These are phyloP conservation scores for Didymella glomerata DNA, from an alignment of 2,329 filamentous ascomycete species.

Conservation along the genomic window DNA sequence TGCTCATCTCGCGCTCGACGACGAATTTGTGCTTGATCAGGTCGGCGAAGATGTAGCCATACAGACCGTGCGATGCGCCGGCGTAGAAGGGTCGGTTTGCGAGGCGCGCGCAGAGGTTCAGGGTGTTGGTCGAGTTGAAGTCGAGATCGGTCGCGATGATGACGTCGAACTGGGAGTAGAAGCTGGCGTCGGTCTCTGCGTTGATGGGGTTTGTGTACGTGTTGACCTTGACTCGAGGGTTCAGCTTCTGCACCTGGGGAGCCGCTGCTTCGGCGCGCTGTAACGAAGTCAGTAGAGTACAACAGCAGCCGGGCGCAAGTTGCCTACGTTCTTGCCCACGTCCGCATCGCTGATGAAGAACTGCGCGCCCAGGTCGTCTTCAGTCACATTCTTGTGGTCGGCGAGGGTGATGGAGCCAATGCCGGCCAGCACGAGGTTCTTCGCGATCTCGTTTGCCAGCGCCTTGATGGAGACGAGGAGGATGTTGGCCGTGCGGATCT, in stretches of 20 bases:
- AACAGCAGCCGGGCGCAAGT: background rate
- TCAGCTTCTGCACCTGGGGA: conserved; percentile 81
- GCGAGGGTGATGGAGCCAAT: conserved; percentile 89
- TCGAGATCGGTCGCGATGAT: conserved; percentile 90
- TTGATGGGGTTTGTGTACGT: conserved; percentile 72
- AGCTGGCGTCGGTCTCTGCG: conserved; percentile 70
- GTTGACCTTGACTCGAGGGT: conserved; percentile 82
- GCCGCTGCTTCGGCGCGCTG: conserved; percentile 81
- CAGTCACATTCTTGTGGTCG: conserved; percentile 77
- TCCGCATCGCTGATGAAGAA: conserved; percentile 78
- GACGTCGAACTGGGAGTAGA: conserved; percentile 81
- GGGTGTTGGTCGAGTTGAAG: conserved; percentile 74
- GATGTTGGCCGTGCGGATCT: conserved; percentile 86
- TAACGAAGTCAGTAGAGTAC: background rate
- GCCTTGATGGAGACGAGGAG: conserved; percentile 88
- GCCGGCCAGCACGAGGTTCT: conserved; percentile 94
- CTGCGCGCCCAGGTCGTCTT: conserved; percentile 74
- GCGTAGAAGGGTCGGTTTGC: conserved; percentile 86
- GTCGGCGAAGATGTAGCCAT: conserved; percentile 94
- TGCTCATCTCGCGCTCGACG: conserved; percentile 83
- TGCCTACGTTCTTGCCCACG: conserved; percentile 74
- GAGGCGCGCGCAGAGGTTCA: conserved; percentile 87
- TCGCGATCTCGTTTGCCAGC: conserved; percentile 92
- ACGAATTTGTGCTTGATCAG: conserved; percentile 90
- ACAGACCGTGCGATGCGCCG: conserved; percentile 85